A percentile compares a stretch with the other conserved stretches of the same genome.
Evolutionary conservation across 106 monocot species (phyloP).

Genomic region (Dendrobium huoshanense): DNA sequence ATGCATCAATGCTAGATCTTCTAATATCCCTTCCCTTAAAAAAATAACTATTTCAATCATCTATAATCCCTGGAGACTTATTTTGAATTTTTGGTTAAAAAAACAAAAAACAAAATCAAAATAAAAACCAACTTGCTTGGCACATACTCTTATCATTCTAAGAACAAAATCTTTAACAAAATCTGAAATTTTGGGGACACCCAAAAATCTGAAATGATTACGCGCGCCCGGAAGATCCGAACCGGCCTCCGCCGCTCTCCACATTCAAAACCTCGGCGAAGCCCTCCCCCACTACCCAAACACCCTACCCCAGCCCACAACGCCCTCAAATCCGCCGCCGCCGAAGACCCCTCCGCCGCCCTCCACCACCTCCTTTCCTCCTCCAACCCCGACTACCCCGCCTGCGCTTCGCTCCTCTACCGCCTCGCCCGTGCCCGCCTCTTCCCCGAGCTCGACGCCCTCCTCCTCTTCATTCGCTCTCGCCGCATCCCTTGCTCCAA

Average conservation of each 20-base stretch:
- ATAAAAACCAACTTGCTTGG: no score
- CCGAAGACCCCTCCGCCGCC: conserved; percentile 24
- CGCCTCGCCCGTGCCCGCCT: conserved; percentile 46
- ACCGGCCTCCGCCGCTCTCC: conserved; percentile 17
- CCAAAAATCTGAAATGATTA: not conserved
- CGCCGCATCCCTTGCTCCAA: conserved; percentile 38
- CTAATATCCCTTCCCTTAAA: no score
- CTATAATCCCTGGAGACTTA: no score
- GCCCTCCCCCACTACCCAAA: not conserved
- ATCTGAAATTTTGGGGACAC: no score
- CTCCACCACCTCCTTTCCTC: conserved; percentile 29
- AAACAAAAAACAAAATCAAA: no score
- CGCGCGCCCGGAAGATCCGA: not conserved
- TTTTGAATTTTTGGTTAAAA: no score
- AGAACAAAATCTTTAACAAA: no score
- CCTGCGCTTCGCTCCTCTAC: conserved; percentile 45
- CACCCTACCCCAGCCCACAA: conserved; percentile 20
- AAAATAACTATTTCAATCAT: no score
- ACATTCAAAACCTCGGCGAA: not conserved
- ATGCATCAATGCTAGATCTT: no score
- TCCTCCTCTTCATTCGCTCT: conserved; percentile 47
- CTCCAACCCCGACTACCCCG: conserved; percentile 31
- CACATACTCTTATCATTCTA: no score
- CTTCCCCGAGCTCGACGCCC: conserved; percentile 38
- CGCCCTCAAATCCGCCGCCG: conserved; percentile 35